Evolutionary conservation across 148 eudicot species (phyloP).

Genomic region (Spergularia bocconei): DNA sequence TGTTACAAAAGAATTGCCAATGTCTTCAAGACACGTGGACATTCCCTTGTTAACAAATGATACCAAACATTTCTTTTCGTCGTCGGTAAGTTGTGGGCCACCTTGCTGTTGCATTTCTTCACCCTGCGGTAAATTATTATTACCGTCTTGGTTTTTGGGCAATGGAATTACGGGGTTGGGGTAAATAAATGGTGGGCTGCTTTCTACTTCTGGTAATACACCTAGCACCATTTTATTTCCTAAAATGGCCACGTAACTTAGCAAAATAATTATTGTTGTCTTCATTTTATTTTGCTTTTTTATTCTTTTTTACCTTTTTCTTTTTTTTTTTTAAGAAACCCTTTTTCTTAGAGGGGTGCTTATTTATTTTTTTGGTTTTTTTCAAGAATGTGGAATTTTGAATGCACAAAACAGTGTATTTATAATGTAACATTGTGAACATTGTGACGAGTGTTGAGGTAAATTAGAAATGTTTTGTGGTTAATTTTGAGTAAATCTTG

Average conservation of each 20-base stretch:
- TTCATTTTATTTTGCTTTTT: constrained; percentile 2
- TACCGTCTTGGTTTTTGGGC: constrained; percentile 4
- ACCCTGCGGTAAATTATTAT: background rate
- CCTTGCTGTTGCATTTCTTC: background rate
- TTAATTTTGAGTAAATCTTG: background rate
- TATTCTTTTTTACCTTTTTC: background rate
- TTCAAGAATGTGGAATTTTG: background rate
- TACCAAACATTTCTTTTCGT: constrained; percentile 15
- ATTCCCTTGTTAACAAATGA: constrained; percentile 12
- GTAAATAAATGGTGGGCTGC: constrained; percentile 18
- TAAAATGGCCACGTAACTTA: constrained; percentile 6
- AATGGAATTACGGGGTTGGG: constrained; percentile 16
- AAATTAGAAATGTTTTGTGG: background rate
- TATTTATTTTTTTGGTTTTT: background rate
- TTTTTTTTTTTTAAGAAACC: background rate
- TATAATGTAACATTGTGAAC: background rate
- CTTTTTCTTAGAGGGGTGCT: background rate
- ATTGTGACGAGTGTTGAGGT: background rate
- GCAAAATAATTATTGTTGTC: background rate
- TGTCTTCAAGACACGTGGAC: constrained; percentile 18
- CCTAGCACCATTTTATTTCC: background rate
- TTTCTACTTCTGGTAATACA: background rate
- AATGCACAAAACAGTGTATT: background rate
- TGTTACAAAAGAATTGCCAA: constrained; percentile 13
- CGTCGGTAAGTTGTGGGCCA: background rate